Conservation (phyloP, 225 moss, liverwort and hornwort genomes). For the Rhytidiadelphus loreus region DNA sequence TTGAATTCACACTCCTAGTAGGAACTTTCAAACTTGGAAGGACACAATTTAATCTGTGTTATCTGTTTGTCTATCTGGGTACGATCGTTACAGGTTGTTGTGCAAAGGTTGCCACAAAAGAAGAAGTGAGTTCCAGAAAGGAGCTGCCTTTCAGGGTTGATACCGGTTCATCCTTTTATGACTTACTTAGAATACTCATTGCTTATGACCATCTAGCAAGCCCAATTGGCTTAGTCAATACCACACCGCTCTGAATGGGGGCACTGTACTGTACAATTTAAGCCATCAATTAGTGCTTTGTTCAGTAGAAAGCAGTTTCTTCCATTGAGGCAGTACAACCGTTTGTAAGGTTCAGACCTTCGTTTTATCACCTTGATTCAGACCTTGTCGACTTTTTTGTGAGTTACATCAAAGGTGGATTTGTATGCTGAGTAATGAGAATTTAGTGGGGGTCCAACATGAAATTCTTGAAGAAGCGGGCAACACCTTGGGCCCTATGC, state of each 20-base stretch:
- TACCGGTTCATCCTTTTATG: background rate
- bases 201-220: background rate
- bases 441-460: background rate
- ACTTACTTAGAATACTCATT: background rate
- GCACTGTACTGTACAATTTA: background rate
- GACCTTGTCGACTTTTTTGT: background rate
- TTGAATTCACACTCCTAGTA: background rate
- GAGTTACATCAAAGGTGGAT: background rate
- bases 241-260: background rate
- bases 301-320: background rate
- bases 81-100: conserved; percentile 53
- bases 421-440: background rate
- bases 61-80: background rate
- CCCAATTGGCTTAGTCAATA: background rate
- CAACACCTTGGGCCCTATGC: background rate
- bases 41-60: background rate
- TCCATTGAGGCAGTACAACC: background rate
- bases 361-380: background rate
- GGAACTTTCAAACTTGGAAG: background rate
- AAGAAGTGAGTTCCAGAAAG: conserved; percentile 8
- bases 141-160: background rate
- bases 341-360: background rate
- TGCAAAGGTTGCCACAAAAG: conserved; percentile 71
- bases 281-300: background rate
- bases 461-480: background rate